Evolutionary conservation across 2,329 filamentous ascomycete genomes (phyloP).

Genomic region (Scedosporium dehoogii): DNA sequence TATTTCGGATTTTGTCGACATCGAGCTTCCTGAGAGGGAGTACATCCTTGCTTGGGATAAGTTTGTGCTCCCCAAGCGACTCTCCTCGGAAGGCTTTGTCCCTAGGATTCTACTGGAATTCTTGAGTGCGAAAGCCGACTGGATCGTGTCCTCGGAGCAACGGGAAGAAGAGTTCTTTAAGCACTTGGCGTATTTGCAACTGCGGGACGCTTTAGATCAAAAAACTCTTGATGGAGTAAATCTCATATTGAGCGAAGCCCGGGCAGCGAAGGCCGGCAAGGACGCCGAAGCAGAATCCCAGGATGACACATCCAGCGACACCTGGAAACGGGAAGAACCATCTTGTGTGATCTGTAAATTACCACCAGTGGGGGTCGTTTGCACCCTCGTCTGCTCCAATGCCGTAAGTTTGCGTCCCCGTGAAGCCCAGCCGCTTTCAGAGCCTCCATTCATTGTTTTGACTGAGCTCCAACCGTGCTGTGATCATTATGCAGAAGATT

Average conservation of each 20-base stretch:
- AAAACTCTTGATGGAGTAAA: constrained; percentile 31
- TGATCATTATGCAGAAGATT: background rate
- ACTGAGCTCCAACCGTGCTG: background rate
- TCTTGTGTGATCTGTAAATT: background rate
- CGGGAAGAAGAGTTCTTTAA: constrained; percentile 46
- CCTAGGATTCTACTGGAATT: constrained; percentile 43
- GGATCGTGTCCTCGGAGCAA: constrained; percentile 38
- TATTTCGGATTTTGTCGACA: constrained; percentile 46
- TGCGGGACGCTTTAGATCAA: constrained; percentile 36
- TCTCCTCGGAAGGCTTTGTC: constrained; percentile 42
- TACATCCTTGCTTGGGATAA: constrained; percentile 50
- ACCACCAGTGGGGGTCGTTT: background rate
- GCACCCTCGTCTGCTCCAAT: constrained; percentile 4
- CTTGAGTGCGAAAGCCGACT: constrained; percentile 36
- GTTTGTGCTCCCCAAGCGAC: constrained; percentile 39
- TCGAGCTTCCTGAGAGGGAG: constrained; percentile 43
- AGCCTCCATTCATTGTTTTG: background rate
- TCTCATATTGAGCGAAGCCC: constrained; percentile 31
- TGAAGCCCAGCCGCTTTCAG: background rate
- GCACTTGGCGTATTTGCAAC: constrained; percentile 40
- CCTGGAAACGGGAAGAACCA: background rate
- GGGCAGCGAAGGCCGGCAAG: constrained; percentile 16
- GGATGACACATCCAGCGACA: background rate
- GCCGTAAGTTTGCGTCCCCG: background rate
- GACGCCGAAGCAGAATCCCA: background rate